Base-by-base conservation (phyloP, 2,329 filamentous ascomycete species). In the Exophiala spinifera region DNA sequence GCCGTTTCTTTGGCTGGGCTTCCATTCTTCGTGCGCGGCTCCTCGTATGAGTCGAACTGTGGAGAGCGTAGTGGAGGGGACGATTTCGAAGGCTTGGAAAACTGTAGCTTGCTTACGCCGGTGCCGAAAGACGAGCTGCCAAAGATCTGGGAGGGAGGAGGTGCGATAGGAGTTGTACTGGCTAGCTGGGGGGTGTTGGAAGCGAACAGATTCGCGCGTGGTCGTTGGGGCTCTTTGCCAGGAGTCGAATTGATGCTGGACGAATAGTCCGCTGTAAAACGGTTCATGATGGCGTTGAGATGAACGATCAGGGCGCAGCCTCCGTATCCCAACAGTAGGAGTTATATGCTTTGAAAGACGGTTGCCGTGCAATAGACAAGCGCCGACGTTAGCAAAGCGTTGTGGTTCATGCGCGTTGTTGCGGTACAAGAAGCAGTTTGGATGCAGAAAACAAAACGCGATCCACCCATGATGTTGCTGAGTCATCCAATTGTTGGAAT, bases 61-160 rank as follows among this genome's bases (percentile, higher is more conserved):
- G 39, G 70, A 70, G 33, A 65, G 67, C 23, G 71, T 68, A 5
- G 69, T 70, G 7, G 70, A 70, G 14, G 67, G 65, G 42, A 74
- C 66, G 55, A 72, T 67, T 56, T 71, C 70, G 46, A 71, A 66
- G 55, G 71, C 69, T 54, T 69, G 66, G 42, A 65, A 67, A 60
- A 74, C 69, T 19, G 72, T 58, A 39, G 68, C 67, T 58, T 75
- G 57, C 34, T 68, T 63, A 57, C 70, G 67, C 54, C 66, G 56
- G 56, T 64, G 21, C 69, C 70, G 52, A 77, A 67, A 56, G 76
- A 74, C 14, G 81, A 80, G 66, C 74, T 79, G 48, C 76, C 77
- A 60, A 81, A 78, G 17, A 78, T 63, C 40, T 73, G 73, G 5
- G 76, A 75, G 23, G 79, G 77, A 44, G 79, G 79, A 40, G 73